phyloP scores from a whole-genome alignment of 352 stramenopile genomes.

The Phytophthora sojae region DNA sequence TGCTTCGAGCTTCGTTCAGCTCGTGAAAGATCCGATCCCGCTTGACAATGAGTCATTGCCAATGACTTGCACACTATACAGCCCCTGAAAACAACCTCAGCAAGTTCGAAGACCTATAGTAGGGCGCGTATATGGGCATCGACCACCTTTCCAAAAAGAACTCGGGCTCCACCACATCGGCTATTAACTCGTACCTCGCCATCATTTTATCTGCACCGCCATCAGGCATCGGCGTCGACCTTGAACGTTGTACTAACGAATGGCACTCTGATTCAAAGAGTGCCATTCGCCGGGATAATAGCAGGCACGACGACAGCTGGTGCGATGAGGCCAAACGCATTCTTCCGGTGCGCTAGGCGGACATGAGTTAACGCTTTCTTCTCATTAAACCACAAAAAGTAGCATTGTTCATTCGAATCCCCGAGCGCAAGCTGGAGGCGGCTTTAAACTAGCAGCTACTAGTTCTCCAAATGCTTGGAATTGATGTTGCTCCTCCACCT shows the following conservation, averaged over 20 bases:
- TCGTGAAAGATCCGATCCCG: too few relatives aligned
- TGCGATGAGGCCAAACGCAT: conserved; percentile 14
- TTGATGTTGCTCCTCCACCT: background rate
- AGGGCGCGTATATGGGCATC: conserved; percentile 37
- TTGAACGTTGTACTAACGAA: conserved; percentile 12
- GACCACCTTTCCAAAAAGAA: conserved; percentile 36
- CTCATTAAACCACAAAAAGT: conserved; percentile 22
- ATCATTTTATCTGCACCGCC: conserved; percentile 45
- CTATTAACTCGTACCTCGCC: conserved; percentile 20
- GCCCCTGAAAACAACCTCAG: too few relatives aligned
- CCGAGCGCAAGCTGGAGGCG: background rate
- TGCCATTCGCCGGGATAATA: too few relatives aligned
- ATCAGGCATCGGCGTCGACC: conserved; percentile 21
- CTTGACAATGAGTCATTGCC: too few relatives aligned
- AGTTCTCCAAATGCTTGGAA: conserved; percentile 4
- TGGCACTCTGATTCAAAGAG: conserved; percentile 3
- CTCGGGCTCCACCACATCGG: conserved; percentile 39
- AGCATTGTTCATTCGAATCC: background rate
- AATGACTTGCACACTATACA: too few relatives aligned
- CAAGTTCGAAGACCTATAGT: too few relatives aligned
- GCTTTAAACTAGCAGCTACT: conserved; percentile 2
- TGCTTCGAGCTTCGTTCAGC: too few relatives aligned
- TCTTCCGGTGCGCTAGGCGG: conserved; percentile 12
- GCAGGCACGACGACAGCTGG: conserved; percentile 9
- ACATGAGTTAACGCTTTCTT: conserved; percentile 16